Percentiles rank a stretch among this genome's conserved stretches.
Evolutionary conservation across 2,329 filamentous ascomycete genomes (phyloP).

Genomic region (Aspergillus sp.): DNA sequence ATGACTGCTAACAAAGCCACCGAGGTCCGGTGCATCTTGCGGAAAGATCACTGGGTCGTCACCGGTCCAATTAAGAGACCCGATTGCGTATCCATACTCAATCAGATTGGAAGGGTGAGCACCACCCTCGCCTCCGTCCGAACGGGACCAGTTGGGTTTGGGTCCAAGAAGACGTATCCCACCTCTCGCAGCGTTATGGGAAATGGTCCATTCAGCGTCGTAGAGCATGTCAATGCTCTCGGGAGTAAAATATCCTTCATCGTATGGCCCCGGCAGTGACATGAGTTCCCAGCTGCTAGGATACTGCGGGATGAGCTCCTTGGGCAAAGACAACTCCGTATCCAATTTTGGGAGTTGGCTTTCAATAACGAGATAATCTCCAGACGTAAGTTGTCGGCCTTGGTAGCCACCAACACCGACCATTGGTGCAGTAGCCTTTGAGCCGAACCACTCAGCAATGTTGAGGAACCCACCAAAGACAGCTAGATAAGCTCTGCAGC

Average conservation of each 20-base stretch:
- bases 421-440: constrained; percentile 59
- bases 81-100: constrained; percentile 61
- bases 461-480: constrained; percentile 55
- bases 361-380: constrained; percentile 52
- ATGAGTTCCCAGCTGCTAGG: constrained; percentile 53
- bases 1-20: constrained; percentile 58
- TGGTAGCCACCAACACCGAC: constrained; percentile 61
- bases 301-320: constrained; percentile 50
- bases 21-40: constrained; percentile 60
- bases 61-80: constrained; percentile 61
- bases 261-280: constrained; percentile 58
- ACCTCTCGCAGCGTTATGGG: constrained; percentile 60
- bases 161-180: constrained; percentile 62
- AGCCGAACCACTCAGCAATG: constrained; percentile 59
- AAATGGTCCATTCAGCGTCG: constrained; percentile 58
- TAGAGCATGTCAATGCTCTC: constrained; percentile 60
- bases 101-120: constrained; percentile 61
- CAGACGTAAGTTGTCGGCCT: constrained; percentile 55
- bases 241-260: constrained; percentile 52
- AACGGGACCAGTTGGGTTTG: constrained; percentile 57
- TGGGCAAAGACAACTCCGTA: constrained; percentile 42
- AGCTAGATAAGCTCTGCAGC: constrained; percentile 60
- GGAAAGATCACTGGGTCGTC: constrained; percentile 62
- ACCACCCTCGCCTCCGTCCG: constrained; percentile 63
- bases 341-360: constrained; percentile 37